phyloP scores from a whole-genome alignment of 768 basidiomycete genomes.

The Dentipellis sp. region DNA sequence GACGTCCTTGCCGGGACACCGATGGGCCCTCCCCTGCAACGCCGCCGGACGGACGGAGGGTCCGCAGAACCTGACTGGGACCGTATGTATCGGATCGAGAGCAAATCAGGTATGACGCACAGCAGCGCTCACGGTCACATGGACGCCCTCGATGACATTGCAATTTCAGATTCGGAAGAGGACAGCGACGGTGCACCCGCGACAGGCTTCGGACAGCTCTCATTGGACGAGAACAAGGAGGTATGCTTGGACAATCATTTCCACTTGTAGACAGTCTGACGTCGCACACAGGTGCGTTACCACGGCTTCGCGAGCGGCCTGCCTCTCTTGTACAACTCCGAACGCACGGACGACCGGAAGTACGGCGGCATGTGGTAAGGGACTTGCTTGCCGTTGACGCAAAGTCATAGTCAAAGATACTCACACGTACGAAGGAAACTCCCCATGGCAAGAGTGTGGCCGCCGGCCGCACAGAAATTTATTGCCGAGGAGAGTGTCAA shows the following conservation, averaged over 20 bases:
- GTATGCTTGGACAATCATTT: slow-evolving; percentile 24
- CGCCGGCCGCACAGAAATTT: slow-evolving; percentile 38
- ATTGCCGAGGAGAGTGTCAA: slow-evolving; percentile 35
- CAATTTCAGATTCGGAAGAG: slow-evolving; percentile 12
- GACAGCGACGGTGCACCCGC: slow-evolving; percentile 25
- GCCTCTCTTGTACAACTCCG: slow-evolving; percentile 58
- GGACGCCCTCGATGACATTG: not conserved
- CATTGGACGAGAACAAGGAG: slow-evolving; percentile 70
- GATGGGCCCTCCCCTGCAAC: slow-evolving; percentile 30
- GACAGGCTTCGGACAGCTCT: slow-evolving; percentile 60
- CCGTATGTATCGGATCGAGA: slow-evolving; percentile 50
- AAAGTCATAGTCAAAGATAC: slow-evolving; percentile 1
- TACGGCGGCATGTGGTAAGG: slow-evolving; percentile 60
- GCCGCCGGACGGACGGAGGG: slow-evolving; percentile 36
- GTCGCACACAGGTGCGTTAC: slow-evolving; percentile 55
- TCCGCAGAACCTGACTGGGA: slow-evolving; percentile 40
- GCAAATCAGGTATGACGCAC: slow-evolving; percentile 5
- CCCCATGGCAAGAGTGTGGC: slow-evolving; percentile 73
- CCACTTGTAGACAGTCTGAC: slow-evolving; percentile 20
- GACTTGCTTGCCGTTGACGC: not conserved
- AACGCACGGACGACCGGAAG: slow-evolving; percentile 57
- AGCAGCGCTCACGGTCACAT: not conserved
- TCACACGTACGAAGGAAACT: slow-evolving; percentile 38
- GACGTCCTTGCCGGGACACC: not conserved
- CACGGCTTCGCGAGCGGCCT: slow-evolving; percentile 75